Evolutionary conservation across 352 stramenopile species (phyloP), one percentile per base, ranked within the genome.

Genomic region (Phytophthora citricola): DNA sequence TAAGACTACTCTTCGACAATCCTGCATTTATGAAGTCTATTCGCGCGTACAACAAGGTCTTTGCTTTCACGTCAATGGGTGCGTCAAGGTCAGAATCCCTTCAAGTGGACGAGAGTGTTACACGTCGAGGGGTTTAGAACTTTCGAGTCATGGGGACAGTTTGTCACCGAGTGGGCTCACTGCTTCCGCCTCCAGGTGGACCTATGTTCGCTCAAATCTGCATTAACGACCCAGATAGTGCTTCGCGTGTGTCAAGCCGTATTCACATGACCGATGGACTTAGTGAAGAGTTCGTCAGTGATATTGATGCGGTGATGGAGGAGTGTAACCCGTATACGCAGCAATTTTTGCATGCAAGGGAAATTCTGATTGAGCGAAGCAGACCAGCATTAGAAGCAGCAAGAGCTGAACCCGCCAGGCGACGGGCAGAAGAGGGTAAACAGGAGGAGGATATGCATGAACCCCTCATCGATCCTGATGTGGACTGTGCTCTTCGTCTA

Each of bases 21-120:
- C 22, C 7, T 5, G 1, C 3, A 1, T 62, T 68, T n/a, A 56
- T 43, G 43, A 3, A 43, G 9, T 32, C 12, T 2, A 63, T 69
- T 26, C 34, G 45, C 0, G 60, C 34, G 2, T 62, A 69, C 52
- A 63, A 69, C 47, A 50, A 61, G 8, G 34, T 62, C 2, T 68
- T 62, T 34, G 60, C 60, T 0, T 68, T 68, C 40, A 68, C 43
- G 11, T 68, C 51, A 2, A 43, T 62, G n/a, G n/a, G n/a, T n/a
- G n/a, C n/a, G n/a, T n/a, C n/a, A n/a, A n/a, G n/a, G n/a, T n/a
- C n/a, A n/a, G n/a, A n/a, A n/a, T n/a, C n/a, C n/a, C n/a, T n/a
- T 3, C 43, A 48, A 9, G 40, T 59, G 5, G 36, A 65, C 3
- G 47, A 58, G 41, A 46, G 29, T 4, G 11, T 58, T 5, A 50